phyloP scores from a whole-genome alignment of 352 stramenopile genomes.

The Globisporangium recalcitrans region DNA sequence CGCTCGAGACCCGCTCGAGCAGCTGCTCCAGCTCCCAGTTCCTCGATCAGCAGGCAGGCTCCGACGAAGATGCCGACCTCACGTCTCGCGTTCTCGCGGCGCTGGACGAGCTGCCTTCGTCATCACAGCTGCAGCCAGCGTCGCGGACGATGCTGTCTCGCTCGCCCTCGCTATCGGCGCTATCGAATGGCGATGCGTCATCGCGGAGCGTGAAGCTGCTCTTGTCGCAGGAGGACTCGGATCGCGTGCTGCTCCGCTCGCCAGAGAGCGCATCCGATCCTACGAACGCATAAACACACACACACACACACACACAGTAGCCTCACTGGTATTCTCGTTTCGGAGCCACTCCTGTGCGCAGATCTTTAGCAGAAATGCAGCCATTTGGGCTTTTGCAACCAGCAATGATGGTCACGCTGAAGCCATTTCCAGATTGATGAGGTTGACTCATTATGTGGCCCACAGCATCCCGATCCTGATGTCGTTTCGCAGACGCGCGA shows the following conservation, averaged over 20 bases:
- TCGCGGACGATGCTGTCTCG: neutral
- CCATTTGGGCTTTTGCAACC: neutral
- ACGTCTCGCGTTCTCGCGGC: slow-evolving; percentile 52
- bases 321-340: neutral
- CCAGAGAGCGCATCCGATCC: neutral
- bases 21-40: slow-evolving; percentile 33
- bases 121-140: neutral
- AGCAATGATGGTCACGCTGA: neutral
- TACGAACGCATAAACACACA: neutral
- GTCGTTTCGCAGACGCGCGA: slow-evolving; percentile 6
- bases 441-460: neutral
- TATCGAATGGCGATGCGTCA: neutral
- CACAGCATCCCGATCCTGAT: neutral
- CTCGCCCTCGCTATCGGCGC: slow-evolving; percentile 1
- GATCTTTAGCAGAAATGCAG: too few species aligned
- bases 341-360: neutral
- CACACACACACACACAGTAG: neutral
- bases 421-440: neutral
- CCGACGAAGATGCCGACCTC: slow-evolving; percentile 51
- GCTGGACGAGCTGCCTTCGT: slow-evolving; percentile 33
- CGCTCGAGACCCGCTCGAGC: slow-evolving; percentile 21
- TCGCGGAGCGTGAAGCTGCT: slow-evolving; percentile 6
- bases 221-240: slow-evolving; percentile 7
- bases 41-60: slow-evolving; percentile 6
- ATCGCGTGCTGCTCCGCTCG: slow-evolving; percentile 3